Percentiles rank a stretch among this genome's conserved stretches.
These are phyloP conservation scores for Fusarium aywerte DNA, from an alignment of 2,329 filamentous ascomycete species.

Conservation along the genomic window DNA sequence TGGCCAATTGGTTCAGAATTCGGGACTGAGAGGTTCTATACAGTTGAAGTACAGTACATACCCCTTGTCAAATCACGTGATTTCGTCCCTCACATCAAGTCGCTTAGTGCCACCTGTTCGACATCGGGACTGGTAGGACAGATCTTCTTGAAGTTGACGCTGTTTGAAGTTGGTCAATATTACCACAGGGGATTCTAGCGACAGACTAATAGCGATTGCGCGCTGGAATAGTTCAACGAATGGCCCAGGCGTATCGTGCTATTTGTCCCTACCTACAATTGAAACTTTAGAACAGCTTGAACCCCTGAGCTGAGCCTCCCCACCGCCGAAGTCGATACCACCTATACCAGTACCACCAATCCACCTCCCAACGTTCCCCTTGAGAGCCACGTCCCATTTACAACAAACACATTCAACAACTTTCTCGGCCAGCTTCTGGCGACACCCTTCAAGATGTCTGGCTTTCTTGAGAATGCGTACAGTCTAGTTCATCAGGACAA, in stretches of 20 bases:
- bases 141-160: conserved; percentile 52
- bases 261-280: conserved; percentile 39
- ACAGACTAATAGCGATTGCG: conserved; percentile 46
- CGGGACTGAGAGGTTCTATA: neutral
- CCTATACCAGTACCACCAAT: conserved; percentile 43
- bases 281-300: conserved; percentile 38
- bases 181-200: conserved; percentile 47
- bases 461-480: conserved; percentile 94
- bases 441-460: conserved; percentile 76
- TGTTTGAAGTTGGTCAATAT: conserved; percentile 45
- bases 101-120: conserved; percentile 57
- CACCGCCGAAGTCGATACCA: conserved; percentile 48
- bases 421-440: conserved; percentile 39
- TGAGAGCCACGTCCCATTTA: conserved; percentile 47
- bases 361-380: conserved; percentile 40
- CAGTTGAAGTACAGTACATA: neutral
- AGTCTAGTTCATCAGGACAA: conserved; percentile 98
- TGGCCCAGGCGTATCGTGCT: conserved; percentile 46
- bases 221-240: conserved; percentile 45
- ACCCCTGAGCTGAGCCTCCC: conserved; percentile 50
- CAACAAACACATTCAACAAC: conserved; percentile 39
- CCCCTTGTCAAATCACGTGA: conserved; percentile 50
- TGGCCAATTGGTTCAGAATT: neutral
- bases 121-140: conserved; percentile 52
- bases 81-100: conserved; percentile 17